Conservation (phyloP, 805 yeast genomes). For the Candida railenensis region DNA sequence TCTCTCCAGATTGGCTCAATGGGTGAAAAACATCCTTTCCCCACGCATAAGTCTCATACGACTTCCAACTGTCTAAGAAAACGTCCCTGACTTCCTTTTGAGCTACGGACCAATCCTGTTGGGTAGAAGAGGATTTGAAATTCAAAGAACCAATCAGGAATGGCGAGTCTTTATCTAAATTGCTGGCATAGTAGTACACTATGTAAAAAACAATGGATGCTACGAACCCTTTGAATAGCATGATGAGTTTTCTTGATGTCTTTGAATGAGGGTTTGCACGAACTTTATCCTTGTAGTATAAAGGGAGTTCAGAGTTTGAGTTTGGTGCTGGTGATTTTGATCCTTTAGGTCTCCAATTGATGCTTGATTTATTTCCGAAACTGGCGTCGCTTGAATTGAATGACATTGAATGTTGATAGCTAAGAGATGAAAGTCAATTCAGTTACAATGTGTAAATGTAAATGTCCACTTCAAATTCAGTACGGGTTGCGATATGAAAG, state of each 20-base stretch:
- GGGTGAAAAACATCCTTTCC: slow-evolving; percentile 81
- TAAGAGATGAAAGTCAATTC: not conserved
- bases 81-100: slow-evolving; percentile 62
- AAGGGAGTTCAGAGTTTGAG: slow-evolving; percentile 20
- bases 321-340: slow-evolving; percentile 10
- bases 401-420: not conserved
- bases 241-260: slow-evolving; percentile 16
- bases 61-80: slow-evolving; percentile 74
- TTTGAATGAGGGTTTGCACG: slow-evolving; percentile 4
- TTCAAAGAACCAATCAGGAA: not conserved
- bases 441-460: too few species aligned
- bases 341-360: slow-evolving; percentile 13
- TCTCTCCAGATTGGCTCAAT: slow-evolving; percentile 54
- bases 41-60: slow-evolving; percentile 76
- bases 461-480: too few species aligned
- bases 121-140: not conserved
- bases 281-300: slow-evolving; percentile 37
- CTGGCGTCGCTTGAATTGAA: not conserved
- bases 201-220: slow-evolving; percentile 41
- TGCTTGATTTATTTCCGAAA: not conserved
- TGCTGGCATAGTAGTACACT: slow-evolving; percentile 24
- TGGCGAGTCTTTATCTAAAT: not conserved
- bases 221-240: slow-evolving; percentile 45
- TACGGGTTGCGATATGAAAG: too few species aligned
- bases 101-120: slow-evolving; percentile 42